Evolutionary conservation across 192 early-diverging fungal species (phyloP).

Genomic region (Mortierella antarctica): DNA sequence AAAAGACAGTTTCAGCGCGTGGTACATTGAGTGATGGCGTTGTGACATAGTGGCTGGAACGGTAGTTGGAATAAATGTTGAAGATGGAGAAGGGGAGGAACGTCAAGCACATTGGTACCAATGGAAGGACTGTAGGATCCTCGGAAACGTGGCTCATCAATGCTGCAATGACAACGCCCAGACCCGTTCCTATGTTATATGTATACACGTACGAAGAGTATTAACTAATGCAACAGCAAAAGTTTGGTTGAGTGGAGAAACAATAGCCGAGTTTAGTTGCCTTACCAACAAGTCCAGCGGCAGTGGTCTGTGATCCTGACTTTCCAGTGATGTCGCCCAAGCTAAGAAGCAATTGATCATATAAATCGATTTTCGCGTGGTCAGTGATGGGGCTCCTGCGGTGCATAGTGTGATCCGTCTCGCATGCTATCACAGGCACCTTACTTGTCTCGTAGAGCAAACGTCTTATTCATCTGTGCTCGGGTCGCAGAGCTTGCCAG

Average conservation of each 20-base stretch:
- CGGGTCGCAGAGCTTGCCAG: slow-evolving; percentile 82
- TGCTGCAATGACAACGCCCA: slow-evolving; percentile 57
- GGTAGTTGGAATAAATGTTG: slow-evolving; percentile 79
- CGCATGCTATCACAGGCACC: background rate
- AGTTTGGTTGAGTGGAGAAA: background rate
- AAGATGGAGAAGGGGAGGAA: slow-evolving; percentile 77
- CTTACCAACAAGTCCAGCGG: slow-evolving; percentile 85
- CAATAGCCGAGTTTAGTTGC: background rate
- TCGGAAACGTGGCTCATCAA: slow-evolving; percentile 55
- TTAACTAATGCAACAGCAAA: background rate
- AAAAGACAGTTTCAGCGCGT: slow-evolving; percentile 56
- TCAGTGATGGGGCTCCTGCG: background rate
- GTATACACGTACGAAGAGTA: background rate
- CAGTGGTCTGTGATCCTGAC: slow-evolving; percentile 82
- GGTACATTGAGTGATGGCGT: slow-evolving; percentile 71
- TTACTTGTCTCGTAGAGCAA: slow-evolving; percentile 77
- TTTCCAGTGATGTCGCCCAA: slow-evolving; percentile 90
- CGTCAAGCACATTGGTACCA: slow-evolving; percentile 67
- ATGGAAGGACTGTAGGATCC: slow-evolving; percentile 41
- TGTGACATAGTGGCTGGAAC: slow-evolving; percentile 72
- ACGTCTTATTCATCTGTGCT: slow-evolving; percentile 85
- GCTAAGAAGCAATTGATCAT: slow-evolving; percentile 23
- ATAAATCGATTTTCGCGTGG: background rate
- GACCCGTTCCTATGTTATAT: slow-evolving; percentile 40
- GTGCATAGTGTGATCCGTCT: background rate